Evolutionary conservation across 345 rosid genomes (phyloP).

Genomic region (Orychophragmus violaceus): DNA sequence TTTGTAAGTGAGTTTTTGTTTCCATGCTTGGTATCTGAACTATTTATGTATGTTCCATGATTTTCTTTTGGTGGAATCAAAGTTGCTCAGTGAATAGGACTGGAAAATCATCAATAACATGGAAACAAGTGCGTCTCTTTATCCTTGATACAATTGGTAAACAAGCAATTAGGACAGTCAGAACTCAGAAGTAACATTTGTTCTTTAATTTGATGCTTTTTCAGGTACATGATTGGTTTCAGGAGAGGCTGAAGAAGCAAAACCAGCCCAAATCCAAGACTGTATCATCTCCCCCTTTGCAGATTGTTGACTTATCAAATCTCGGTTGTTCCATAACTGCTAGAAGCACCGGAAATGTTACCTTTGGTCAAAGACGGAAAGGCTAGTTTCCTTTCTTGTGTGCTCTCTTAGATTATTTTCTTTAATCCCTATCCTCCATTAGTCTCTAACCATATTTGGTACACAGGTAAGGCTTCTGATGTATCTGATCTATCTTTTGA

Average conservation of each 20-base stretch:
- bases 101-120: slow-evolving; percentile 57
- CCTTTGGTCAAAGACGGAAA: slow-evolving; percentile 31
- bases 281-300: slow-evolving; percentile 26
- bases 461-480: slow-evolving; percentile 33
- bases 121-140: slow-evolving; percentile 51
- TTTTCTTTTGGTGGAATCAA: slow-evolving; percentile 12
- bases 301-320: slow-evolving; percentile 34
- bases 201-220: slow-evolving; percentile 7
- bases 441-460: background rate
- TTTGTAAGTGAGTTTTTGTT: background rate
- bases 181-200: background rate
- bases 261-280: slow-evolving; percentile 12
- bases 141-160: background rate
- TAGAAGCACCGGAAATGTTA: background rate
- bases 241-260: slow-evolving; percentile 37
- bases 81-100: slow-evolving; percentile 46
- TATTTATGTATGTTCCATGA: background rate
- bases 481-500: slow-evolving; percentile 61
- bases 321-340: background rate
- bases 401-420: background rate
- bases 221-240: slow-evolving; percentile 69
- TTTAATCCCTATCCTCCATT: background rate
- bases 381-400: slow-evolving; percentile 31
- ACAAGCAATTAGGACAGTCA: background rate
- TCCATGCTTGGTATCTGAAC: background rate